A percentile compares a stretch with the other conserved stretches of the same genome.
phyloP scores from a whole-genome alignment of 2,329 filamentous ascomycete genomes.

The Hirsutella minnesotensis region DNA sequence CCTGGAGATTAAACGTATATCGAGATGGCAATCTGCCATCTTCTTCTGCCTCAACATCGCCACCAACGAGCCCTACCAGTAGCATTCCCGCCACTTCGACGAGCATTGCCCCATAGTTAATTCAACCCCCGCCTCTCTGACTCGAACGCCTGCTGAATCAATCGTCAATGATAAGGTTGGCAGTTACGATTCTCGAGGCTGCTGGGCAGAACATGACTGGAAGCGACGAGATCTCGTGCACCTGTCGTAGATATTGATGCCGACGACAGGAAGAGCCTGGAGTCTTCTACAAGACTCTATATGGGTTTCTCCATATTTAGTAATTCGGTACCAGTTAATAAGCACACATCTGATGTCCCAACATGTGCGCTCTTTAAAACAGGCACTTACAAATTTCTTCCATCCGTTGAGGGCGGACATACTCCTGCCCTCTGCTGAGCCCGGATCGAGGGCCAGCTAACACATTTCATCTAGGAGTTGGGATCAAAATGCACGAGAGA shows the following conservation, averaged over 20 bases:
- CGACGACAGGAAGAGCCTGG: conserved; percentile 22
- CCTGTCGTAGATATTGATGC: conserved; percentile 16
- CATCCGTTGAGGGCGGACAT: no score
- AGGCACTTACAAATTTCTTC: no score
- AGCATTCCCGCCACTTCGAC: conserved; percentile 10
- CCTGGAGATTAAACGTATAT: conserved; percentile 23
- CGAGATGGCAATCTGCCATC: conserved; percentile 7
- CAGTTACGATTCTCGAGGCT: conserved; percentile 21
- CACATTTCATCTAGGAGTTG: no score
- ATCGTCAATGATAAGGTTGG: conserved; percentile 13
- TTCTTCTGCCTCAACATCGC: background rate
- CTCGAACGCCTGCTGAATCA: conserved; percentile 11
- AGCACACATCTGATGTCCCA: no score
- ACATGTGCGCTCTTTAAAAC: no score
- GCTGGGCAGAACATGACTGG: no score
- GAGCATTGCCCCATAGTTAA: conserved; percentile 11
- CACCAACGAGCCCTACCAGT: conserved; percentile 11
- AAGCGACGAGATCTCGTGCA: conserved; percentile 18
- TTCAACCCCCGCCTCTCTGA: conserved; percentile 8
- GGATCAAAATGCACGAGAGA: no score
- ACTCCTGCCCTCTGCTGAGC: no score
- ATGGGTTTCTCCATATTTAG: no score
- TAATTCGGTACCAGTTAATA: no score
- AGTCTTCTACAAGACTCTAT: conserved; percentile 19
- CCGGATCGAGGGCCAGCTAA: no score